These are phyloP conservation scores for Chlorella sp. DNA, from an alignment of 139 green algal species.

Conservation along the genomic window DNA sequence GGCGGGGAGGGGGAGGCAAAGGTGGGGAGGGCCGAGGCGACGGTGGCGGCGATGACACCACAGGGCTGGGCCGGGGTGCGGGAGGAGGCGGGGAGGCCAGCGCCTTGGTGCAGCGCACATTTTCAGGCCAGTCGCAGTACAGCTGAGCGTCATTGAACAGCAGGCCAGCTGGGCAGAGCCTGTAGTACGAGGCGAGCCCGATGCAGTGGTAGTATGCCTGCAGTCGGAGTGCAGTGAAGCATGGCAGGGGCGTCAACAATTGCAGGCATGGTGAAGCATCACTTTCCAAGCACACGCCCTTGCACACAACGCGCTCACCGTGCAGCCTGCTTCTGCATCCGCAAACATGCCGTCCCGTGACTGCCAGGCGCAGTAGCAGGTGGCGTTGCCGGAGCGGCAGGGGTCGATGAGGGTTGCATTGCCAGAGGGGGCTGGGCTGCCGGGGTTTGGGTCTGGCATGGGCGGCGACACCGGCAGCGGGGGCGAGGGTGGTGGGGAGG, in stretches of 20 bases:
- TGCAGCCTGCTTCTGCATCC: not conserved
- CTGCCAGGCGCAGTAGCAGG: constrained; percentile 3
- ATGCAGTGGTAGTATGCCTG: not conserved
- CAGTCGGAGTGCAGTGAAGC: not conserved
- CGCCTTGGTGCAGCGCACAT: not conserved
- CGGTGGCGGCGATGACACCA: not conserved
- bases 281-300: too few relatives aligned
- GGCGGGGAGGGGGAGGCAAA: not conserved
- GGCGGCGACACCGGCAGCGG: not conserved
- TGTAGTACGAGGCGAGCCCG: not conserved
- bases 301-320: not conserved
- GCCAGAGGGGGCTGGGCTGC: not conserved
- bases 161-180: not conserved
- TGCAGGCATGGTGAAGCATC: not conserved
- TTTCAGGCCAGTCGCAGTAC: not conserved
- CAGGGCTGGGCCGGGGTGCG: not conserved
- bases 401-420: not conserved
- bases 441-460: not conserved
- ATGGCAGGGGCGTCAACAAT: not conserved
- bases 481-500: not conserved
- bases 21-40: not conserved
- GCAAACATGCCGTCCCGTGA: constrained; percentile 5
- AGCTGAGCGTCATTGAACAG: not conserved
- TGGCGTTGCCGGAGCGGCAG: not conserved
- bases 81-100: too few relatives aligned